Conservation (phyloP, 2,329 filamentous ascomycete species). For the Corinectria fuckeliana region DNA sequence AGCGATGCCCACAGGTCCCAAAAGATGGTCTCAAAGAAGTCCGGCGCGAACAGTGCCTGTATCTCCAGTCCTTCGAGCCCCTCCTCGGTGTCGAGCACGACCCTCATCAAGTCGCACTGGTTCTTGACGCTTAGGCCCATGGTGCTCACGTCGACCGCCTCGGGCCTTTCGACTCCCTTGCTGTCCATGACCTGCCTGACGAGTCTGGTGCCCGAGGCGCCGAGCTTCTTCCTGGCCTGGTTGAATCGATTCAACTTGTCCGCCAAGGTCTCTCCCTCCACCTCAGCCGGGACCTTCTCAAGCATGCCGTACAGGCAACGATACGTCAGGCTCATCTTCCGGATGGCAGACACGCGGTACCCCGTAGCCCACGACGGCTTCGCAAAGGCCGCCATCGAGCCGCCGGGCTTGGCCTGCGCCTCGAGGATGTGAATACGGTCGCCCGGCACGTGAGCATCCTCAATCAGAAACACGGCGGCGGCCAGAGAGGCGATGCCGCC, state of each 20-base stretch:
- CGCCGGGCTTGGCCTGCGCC: conserved; percentile 31
- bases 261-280: conserved; percentile 30
- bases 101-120: conserved; percentile 38
- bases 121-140: conserved; percentile 40
- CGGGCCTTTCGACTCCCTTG: conserved; percentile 25
- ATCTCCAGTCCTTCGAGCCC: conserved; percentile 37
- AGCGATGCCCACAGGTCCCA: conserved; percentile 39
- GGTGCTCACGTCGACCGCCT: conserved; percentile 35
- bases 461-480: conserved; percentile 35
- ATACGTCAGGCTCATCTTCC: conserved; percentile 38
- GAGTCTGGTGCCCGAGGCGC: conserved; percentile 33
- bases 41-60: conserved; percentile 33
- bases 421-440: conserved; percentile 37
- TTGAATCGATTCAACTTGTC: conserved; percentile 35
- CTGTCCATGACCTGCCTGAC: conserved; percentile 31
- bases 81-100: conserved; percentile 36
- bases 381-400: conserved; percentile 32
- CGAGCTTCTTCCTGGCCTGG: conserved; percentile 30
- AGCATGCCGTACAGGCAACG: conserved; percentile 36
- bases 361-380: conserved; percentile 35
- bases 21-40: conserved; percentile 39
- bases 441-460: conserved; percentile 35
- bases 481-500: conserved; percentile 37
- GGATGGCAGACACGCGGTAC: conserved; percentile 36
- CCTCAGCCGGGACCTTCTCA: conserved; percentile 32